Evolutionary conservation across 2,329 filamentous ascomycete genomes (phyloP), one percentile per base, ranked within the genome.

Genomic region (Phialocephala subalpina): DNA sequence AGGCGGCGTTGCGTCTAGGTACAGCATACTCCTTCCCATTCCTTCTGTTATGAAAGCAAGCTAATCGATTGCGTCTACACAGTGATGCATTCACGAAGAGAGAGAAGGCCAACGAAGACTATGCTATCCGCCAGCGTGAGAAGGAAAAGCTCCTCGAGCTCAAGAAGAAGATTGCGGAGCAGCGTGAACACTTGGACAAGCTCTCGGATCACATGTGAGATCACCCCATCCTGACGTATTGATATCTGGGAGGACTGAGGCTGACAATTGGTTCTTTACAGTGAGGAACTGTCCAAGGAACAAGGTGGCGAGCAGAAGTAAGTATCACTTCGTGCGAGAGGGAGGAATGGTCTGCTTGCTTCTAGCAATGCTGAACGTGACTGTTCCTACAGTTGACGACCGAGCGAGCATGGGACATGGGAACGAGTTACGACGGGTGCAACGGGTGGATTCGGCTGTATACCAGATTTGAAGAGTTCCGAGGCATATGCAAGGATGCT

Each of bases 11-110:
- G 67, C 69, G 55, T 59, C 55, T 49, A 72, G 70, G 74, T 74
- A 67, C 22, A 66, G 68, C 16, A 25, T 11, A 18, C 38, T 18
- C 40, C 11, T 5, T 29, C 9, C 14, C 18, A 9, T 6, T 35
- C 20, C n/a, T 12, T 45, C 22, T 25, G 5, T 22, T 6, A 29
- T 27, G n/a, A 35, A 6, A 27, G 20, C 33, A 56, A 62, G 66
- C 69, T 75, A 69, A 74, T 58, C 27, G n/a, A 11, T 56, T 59
- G 20, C 42, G 16, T 25, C 38, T 29, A 49, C 56, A 73, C 72
- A 97, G 95, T 74, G 95, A 99, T 78, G 89, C 93, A 64, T 99
- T 97, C 87, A 93, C 90, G 82, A 91, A 91, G 82, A 93, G 96
- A 75, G 96, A 99, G 82, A 87, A 90, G 78, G 95, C 95, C 73